Percentiles rank a stretch among this genome's conserved stretches.
Conservation (phyloP, 345 rosid genomes). For the Citrus maxima region DNA sequence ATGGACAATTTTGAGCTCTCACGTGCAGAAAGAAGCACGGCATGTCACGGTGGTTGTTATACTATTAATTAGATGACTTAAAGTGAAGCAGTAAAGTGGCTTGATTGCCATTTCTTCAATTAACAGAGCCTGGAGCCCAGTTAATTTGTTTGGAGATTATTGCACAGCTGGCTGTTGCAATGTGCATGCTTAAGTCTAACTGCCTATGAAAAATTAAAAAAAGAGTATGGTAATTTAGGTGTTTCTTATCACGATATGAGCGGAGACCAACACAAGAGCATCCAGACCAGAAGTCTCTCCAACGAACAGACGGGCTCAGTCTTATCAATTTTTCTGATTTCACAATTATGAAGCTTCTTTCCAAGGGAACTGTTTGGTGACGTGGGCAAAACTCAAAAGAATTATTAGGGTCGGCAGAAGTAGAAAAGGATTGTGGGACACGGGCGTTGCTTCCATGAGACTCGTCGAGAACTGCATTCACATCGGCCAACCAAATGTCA, state of each 20-base stretch:
- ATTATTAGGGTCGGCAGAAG: neutral
- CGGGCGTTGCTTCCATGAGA: too few relatives aligned
- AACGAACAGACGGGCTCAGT: too few relatives aligned
- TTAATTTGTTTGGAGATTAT: neutral
- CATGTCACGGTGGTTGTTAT: neutral
- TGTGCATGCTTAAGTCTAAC: neutral
- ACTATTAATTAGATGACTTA: neutral
- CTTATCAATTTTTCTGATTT: too few relatives aligned
- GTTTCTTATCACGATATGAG: too few relatives aligned
- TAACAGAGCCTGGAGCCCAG: neutral
- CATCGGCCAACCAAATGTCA: neutral
- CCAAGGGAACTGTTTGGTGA: too few relatives aligned
- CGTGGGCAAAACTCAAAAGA: neutral
- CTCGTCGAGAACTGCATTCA: neutral
- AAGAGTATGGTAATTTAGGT: neutral
- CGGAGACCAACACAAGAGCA: too few relatives aligned
- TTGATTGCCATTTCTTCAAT: neutral
- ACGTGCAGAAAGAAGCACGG: constrained; percentile 8
- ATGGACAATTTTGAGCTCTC: neutral
- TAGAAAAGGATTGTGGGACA: neutral
- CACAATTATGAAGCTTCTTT: too few relatives aligned
- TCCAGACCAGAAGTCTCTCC: too few relatives aligned
- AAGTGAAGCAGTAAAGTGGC: neutral
- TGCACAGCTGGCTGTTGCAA: too few relatives aligned
- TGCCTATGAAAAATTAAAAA: neutral